Percentiles rank a stretch among this genome's conserved stretches.
phyloP scores from a whole-genome alignment of 1,284 basidiomycete species.

The Microbotryum lychnidis-dioicae region DNA sequence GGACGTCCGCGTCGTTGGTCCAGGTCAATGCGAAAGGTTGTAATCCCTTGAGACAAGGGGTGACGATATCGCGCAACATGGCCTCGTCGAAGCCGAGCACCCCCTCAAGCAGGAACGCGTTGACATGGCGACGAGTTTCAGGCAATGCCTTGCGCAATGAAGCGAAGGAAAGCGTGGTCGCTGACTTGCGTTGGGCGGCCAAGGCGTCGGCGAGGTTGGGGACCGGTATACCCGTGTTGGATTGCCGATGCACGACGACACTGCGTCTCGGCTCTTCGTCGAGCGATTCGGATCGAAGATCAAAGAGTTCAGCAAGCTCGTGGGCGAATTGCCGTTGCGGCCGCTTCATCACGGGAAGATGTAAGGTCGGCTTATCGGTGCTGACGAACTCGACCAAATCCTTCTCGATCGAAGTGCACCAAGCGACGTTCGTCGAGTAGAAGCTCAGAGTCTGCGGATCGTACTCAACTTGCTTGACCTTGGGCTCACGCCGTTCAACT shows the following conservation, averaged over 20 bases:
- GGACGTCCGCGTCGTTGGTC: constrained; percentile 28
- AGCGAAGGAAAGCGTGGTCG: constrained; percentile 16
- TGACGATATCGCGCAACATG: constrained; percentile 25
- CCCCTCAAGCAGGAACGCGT: constrained; percentile 30
- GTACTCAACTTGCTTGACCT: constrained; percentile 24
- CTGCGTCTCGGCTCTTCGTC: constrained; percentile 34
- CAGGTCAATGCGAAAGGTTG: constrained; percentile 13
- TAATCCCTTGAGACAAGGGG: constrained; percentile 21
- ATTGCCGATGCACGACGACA: constrained; percentile 30
- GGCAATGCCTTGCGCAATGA: constrained; percentile 13
- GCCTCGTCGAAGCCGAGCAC: constrained; percentile 34
- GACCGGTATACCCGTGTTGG: constrained; percentile 24
- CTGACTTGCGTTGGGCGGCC: constrained; percentile 15
- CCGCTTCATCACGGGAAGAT: constrained; percentile 33
- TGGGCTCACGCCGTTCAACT: constrained; percentile 47
- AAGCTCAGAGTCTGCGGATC: constrained; percentile 14
- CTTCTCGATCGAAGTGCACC: constrained; percentile 2
- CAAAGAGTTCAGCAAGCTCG: constrained; percentile 32
- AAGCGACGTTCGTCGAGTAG: constrained; percentile 13
- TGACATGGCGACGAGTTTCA: constrained; percentile 16
- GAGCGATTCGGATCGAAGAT: constrained; percentile 30
- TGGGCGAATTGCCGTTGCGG: constrained; percentile 34
- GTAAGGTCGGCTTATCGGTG: constrained; percentile 27
- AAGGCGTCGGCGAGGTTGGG: constrained; percentile 33
- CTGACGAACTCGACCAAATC: constrained; percentile 20